Evolutionary conservation across 2,329 filamentous ascomycete genomes (phyloP).

Genomic region (Alternaria incomplexa): DNA sequence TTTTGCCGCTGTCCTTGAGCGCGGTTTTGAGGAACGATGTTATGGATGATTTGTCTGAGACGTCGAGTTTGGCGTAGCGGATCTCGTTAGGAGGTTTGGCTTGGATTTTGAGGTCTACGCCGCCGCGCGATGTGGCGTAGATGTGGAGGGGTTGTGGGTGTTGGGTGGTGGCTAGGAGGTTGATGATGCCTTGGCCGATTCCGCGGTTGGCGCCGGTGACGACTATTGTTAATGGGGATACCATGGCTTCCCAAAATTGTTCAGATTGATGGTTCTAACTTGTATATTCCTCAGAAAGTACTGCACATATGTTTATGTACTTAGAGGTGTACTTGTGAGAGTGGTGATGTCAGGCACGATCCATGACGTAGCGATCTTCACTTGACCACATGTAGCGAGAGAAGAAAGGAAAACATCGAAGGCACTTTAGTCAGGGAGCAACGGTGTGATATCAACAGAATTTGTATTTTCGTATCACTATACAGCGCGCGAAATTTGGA

Average conservation of each 20-base stretch:
- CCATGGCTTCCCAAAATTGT: constrained; percentile 2
- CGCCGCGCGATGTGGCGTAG: constrained; percentile 28
- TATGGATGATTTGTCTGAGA: constrained; percentile 19
- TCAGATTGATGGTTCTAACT: not conserved
- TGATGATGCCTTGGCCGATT: constrained; percentile 28
- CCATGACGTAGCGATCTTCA: constrained; percentile 6
- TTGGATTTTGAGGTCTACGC: constrained; percentile 15
- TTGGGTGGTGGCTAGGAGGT: constrained; percentile 23
- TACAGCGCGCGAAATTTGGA: not conserved
- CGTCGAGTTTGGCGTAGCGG: constrained; percentile 22
- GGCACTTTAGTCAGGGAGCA: not conserved
- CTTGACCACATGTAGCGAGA: not conserved
- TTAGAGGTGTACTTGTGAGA: not conserved
- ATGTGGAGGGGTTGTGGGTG: constrained; percentile 18
- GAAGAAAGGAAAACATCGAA: not conserved
- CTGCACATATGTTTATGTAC: not conserved
- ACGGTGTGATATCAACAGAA: not conserved
- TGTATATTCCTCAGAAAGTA: not conserved
- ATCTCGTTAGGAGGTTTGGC: constrained; percentile 11
- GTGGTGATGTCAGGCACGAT: constrained; percentile 6
- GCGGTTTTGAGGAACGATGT: constrained; percentile 13
- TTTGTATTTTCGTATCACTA: not conserved
- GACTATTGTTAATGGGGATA: constrained; percentile 20
- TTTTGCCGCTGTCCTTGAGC: constrained; percentile 1
- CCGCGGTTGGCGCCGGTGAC: constrained; percentile 33